Percentiles rank a stretch among this genome's conserved stretches.
phyloP scores from a whole-genome alignment of 2,329 filamentous ascomycete species.

The Paracoccidioides lutzii region DNA sequence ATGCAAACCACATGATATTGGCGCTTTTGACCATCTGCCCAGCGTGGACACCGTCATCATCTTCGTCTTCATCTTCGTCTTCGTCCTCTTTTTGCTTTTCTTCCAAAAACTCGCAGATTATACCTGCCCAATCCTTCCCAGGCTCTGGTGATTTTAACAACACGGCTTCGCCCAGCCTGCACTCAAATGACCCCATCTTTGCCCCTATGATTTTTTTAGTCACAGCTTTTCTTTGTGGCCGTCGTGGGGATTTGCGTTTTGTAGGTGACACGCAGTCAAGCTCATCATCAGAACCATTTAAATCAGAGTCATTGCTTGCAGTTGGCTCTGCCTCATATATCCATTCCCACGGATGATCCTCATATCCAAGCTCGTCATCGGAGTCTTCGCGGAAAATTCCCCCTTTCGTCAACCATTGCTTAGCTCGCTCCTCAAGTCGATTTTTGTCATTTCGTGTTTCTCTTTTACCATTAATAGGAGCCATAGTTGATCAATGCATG shows the following conservation, averaged over 20 bases:
- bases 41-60: slow-evolving; percentile 31
- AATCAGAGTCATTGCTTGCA: slow-evolving; percentile 10
- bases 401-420: slow-evolving; percentile 42
- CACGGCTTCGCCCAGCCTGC: slow-evolving; percentile 68
- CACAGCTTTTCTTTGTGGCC: slow-evolving; percentile 18
- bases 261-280: background rate
- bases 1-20: slow-evolving; percentile 86
- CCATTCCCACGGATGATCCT: slow-evolving; percentile 69
- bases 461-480: slow-evolving; percentile 10
- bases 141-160: slow-evolving; percentile 76
- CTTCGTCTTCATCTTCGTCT: slow-evolving; percentile 56
- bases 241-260: slow-evolving; percentile 8
- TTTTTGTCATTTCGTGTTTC: slow-evolving; percentile 9
- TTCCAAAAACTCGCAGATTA: slow-evolving; percentile 71
- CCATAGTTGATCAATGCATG: slow-evolving; percentile 12
- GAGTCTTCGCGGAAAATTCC: slow-evolving; percentile 65
- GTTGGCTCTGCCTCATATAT: slow-evolving; percentile 43
- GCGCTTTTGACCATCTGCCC: slow-evolving; percentile 49
- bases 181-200: slow-evolving; percentile 67
- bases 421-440: slow-evolving; percentile 25
- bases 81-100: slow-evolving; percentile 59
- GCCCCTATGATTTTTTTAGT: slow-evolving; percentile 57
- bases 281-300: slow-evolving; percentile 9
- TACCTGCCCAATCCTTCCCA: slow-evolving; percentile 82
- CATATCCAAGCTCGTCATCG: slow-evolving; percentile 69